Evolutionary conservation across 495 filamentous ascomycete genomes (phyloP).

Genomic region (Aspergillus nanangensis): DNA sequence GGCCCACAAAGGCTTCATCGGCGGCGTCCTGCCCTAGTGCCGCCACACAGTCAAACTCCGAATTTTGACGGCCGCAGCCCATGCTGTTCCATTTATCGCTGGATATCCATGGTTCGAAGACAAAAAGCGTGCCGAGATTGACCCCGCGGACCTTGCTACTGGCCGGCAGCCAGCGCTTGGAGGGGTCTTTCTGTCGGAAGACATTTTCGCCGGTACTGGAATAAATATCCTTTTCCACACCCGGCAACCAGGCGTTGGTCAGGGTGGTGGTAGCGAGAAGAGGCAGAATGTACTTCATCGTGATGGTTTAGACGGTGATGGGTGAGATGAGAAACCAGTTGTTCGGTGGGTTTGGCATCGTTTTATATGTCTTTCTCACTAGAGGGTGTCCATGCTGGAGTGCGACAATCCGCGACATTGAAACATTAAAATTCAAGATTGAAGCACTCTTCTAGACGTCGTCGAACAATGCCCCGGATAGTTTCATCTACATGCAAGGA

Average conservation of each 20-base stretch:
- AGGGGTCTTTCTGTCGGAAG: not conserved
- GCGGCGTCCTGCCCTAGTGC: constrained; percentile 49
- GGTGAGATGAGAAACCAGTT: too few species aligned
- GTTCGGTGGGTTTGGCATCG: too few species aligned
- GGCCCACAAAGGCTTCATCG: constrained; percentile 48
- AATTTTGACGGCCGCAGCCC: constrained; percentile 47
- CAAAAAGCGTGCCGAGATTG: constrained; percentile 55
- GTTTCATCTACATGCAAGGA: too few species aligned
- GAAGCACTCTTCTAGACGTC: too few species aligned
- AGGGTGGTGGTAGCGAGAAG: not conserved
- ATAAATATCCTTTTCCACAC: not conserved
- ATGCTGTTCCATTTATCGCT: constrained; percentile 44
- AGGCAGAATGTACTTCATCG: not conserved
- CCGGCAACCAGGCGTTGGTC: not conserved
- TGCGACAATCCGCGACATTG: too few species aligned
- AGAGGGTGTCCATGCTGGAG: too few species aligned
- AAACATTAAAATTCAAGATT: too few species aligned
- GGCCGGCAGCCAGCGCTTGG: not conserved
- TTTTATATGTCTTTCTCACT: too few species aligned
- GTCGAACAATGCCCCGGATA: too few species aligned
- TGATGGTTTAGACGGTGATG: too few species aligned
- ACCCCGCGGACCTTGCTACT: constrained; percentile 54
- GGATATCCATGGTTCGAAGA: constrained; percentile 59
- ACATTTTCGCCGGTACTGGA: not conserved
- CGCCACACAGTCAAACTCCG: constrained; percentile 56